A percentile compares a stretch with the other conserved stretches of the same genome.
phyloP scores from a whole-genome alignment of 331 rosid species.

The Ulmus americana region DNA sequence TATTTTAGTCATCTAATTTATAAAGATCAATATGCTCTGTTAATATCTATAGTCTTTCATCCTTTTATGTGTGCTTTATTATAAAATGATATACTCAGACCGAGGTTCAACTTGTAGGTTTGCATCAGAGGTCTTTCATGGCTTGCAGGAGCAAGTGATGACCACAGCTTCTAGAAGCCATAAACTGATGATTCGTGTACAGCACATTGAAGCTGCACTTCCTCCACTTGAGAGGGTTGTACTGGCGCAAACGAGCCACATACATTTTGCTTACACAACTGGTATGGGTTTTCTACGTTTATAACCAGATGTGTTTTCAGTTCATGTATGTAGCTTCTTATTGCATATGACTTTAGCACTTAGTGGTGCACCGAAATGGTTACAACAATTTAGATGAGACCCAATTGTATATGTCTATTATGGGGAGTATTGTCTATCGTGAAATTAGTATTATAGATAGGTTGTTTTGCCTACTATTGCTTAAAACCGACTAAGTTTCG shows the following conservation, averaged over 20 bases:
- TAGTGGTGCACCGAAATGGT: not conserved
- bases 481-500: too few species aligned
- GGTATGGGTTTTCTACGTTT: conserved; percentile 46
- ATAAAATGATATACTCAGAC: conserved; percentile 14
- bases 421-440: too few species aligned
- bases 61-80: too few species aligned
- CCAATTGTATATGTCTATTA: not conserved
- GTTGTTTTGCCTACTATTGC: too few species aligned
- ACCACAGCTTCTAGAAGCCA: conserved; percentile 82
- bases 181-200: conserved; percentile 67
- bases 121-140: conserved; percentile 95
- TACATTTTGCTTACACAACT: conserved; percentile 89
- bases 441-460: too few species aligned
- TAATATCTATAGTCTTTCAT: too few species aligned
- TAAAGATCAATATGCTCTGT: too few species aligned
- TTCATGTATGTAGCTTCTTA: not conserved
- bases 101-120: conserved; percentile 48
- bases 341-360: not conserved
- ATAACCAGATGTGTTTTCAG: not conserved
- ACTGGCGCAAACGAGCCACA: conserved; percentile 87
- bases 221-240: conserved; percentile 90
- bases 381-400: not conserved
- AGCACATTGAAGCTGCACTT: conserved; percentile 75
- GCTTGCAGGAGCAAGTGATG: conserved; percentile 90
- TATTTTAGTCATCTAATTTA: too few species aligned